These are phyloP conservation scores for Botrytis byssoidea DNA, from an alignment of 2,329 filamentous ascomycete genomes.

Conservation along the genomic window DNA sequence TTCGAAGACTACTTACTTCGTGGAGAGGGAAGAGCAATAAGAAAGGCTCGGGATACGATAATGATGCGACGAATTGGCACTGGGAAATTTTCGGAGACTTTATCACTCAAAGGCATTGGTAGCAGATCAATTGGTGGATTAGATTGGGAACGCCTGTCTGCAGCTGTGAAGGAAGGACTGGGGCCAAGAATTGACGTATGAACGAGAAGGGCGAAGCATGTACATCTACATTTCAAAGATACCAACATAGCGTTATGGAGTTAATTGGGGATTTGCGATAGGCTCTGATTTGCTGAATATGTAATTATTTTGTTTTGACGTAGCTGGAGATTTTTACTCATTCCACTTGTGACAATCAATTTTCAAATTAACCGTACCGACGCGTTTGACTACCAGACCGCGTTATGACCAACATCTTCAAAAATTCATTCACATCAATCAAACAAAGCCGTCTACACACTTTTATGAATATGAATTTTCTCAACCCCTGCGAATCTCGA, in stretches of 20 bases:
- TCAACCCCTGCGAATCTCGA: neutral
- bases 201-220: neutral
- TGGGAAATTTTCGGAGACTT: conserved; percentile 54
- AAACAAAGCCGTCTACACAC: conserved; percentile 2
- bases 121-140: conserved; percentile 33
- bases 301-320: neutral
- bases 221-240: conserved; percentile 19
- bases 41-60: conserved; percentile 68
- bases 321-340: neutral
- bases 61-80: conserved; percentile 71
- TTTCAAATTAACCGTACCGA: conserved; percentile 1
- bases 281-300: neutral
- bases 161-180: conserved; percentile 36
- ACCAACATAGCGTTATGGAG: conserved; percentile 23
- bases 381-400: neutral
- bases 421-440: neutral
- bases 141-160: conserved; percentile 35
- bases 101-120: conserved; percentile 44
- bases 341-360: conserved; percentile 6
- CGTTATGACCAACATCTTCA: conserved; percentile 11
- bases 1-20: conserved; percentile 66
- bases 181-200: conserved; percentile 31
- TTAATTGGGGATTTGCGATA: conserved; percentile 15
- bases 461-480: neutral
- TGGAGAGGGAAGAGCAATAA: conserved; percentile 63